Percentiles rank a stretch among this genome's conserved stretches.
Conservation (phyloP, 208 protist species). For the Acanthamoeba healyi region DNA sequence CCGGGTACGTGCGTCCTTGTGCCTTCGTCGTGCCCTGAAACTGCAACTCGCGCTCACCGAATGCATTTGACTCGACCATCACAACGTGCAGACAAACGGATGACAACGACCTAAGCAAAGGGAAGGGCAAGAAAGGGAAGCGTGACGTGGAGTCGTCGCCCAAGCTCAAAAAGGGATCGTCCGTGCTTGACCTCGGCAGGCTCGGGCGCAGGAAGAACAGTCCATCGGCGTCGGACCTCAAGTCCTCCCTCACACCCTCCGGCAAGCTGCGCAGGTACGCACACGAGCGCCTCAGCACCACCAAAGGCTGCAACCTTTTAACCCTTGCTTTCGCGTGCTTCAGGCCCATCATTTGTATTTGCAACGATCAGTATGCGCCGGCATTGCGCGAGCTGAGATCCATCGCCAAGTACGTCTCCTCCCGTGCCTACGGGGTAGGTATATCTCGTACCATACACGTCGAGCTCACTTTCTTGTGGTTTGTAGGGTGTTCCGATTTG, state of each 20-base stretch:
- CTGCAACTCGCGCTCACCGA: not conserved
- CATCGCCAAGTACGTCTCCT: constrained; percentile 7
- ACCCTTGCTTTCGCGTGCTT: not conserved
- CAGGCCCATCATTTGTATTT: constrained; percentile 73
- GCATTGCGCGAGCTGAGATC: constrained; percentile 26
- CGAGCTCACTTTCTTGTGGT: not conserved
- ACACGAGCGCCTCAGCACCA: not conserved
- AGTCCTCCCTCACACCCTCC: not conserved
- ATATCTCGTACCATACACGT: no score
- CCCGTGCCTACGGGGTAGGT: no score
- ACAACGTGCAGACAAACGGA: not conserved
- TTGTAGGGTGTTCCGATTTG: constrained; percentile 38
- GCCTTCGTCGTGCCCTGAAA: no score
- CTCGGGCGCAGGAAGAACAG: not conserved
- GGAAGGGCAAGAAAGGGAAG: not conserved
- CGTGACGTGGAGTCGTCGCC: not conserved
- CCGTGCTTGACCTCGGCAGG: constrained; percentile 10
- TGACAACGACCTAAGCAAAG: not conserved
- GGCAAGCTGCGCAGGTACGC: constrained; percentile 21
- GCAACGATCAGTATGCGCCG: constrained; percentile 73
- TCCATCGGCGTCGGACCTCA: not conserved
- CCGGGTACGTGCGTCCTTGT: not conserved
- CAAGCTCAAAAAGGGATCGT: constrained; percentile 7
- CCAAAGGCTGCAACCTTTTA: no score
- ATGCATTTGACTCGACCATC: no score